phyloP scores from a whole-genome alignment of 352 stramenopile species.

The Pythium scleroteichum region DNA sequence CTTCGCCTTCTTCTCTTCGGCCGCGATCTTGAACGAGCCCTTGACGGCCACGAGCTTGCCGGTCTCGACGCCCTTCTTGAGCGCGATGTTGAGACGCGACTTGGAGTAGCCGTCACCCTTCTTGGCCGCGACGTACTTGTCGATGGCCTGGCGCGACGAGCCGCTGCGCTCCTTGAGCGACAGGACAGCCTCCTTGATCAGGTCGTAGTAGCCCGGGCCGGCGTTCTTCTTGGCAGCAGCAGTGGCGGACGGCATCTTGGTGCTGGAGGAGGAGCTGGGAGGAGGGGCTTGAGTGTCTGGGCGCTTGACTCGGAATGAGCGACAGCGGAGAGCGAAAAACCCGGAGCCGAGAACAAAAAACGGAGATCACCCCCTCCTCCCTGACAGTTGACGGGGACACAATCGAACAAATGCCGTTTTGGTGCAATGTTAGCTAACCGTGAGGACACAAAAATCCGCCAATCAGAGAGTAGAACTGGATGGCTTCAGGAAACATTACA shows the following conservation, averaged over 20 bases:
- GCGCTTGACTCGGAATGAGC: constrained; percentile 14
- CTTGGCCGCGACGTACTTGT: constrained; percentile 91
- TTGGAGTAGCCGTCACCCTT: constrained; percentile 80
- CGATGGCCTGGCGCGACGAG: constrained; percentile 92
- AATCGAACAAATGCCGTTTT: constrained; percentile 2
- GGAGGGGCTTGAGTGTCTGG: constrained; percentile 8
- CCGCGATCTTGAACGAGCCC: constrained; percentile 93
- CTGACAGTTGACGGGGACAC: not conserved
- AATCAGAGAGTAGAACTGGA: constrained; percentile 13
- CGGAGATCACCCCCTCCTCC: not conserved
- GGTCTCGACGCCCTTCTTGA: constrained; percentile 89
- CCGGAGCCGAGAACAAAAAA: constrained; percentile 11
- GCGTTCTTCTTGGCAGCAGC: constrained; percentile 60
- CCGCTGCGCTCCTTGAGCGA: constrained; percentile 91
- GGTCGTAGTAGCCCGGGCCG: constrained; percentile 86
- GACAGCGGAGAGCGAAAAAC: constrained; percentile 16
- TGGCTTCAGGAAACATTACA: constrained; percentile 7
- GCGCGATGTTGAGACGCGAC: constrained; percentile 83
- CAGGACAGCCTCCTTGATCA: constrained; percentile 93
- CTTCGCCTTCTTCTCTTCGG: constrained; percentile 89
- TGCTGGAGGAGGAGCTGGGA: not conserved
- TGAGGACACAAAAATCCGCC: constrained; percentile 19
- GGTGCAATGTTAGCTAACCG: constrained; percentile 23
- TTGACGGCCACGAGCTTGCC: constrained; percentile 93
- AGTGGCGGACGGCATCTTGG: constrained; percentile 46